phyloP scores from a whole-genome alignment of 352 stramenopile genomes.

The Chrysophaeum taylorii region DNA sequence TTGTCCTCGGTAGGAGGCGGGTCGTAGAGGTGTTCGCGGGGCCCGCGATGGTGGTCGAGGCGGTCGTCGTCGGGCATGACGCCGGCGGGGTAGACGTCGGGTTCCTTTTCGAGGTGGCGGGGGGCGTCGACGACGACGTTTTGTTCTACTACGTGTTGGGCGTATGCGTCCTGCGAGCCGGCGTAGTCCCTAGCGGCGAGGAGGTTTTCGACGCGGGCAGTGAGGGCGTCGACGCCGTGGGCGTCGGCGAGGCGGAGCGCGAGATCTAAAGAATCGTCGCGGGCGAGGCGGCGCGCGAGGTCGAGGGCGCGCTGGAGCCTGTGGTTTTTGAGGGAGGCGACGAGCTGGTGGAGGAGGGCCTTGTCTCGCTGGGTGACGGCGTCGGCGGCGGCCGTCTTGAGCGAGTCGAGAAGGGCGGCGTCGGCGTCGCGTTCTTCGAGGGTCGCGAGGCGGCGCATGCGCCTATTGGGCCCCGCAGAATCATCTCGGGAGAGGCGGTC shows the following conservation, averaged over 20 bases:
- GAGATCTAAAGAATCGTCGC: not conserved
- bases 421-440: not conserved
- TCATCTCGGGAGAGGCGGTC: not conserved
- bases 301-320: not conserved
- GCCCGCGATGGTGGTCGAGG: no score
- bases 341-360: not conserved
- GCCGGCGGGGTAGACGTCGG: no score
- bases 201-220: not conserved
- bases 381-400: not conserved
- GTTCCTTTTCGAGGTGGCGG: not conserved
- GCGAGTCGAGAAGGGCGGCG: not conserved
- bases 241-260: conserved; percentile 1
- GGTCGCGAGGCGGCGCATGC: not conserved
- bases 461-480: no score
- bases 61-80: no score
- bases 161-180: no score
- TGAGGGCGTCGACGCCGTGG: conserved; percentile 6
- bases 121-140: not conserved
- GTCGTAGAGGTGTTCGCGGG: no score
- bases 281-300: not conserved
- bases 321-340: not conserved
- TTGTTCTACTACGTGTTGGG: not conserved
- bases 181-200: not conserved
- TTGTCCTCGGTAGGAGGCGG: no score
- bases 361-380: not conserved